Evolutionary conservation across 1,284 basidiomycete genomes (phyloP).

Genomic region (Moesziomyces sp.): DNA sequence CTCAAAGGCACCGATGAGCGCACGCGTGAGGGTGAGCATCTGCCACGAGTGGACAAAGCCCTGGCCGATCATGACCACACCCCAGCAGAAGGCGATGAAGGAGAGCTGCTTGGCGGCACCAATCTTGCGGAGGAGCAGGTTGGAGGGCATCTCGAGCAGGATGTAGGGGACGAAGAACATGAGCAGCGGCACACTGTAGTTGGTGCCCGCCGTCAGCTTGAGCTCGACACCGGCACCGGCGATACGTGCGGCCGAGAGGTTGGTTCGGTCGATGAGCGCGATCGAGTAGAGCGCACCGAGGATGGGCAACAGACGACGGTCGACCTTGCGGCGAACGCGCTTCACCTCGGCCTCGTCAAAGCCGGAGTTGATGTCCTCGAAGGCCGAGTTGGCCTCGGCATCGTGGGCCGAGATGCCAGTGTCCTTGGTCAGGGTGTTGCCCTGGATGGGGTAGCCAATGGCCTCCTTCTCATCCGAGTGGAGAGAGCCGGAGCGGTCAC

Average conservation of each 20-base stretch:
- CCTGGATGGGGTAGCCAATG: slow-evolving; percentile 31
- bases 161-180: slow-evolving; percentile 69
- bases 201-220: slow-evolving; percentile 56
- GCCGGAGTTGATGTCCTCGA: slow-evolving; percentile 50
- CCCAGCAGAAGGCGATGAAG: slow-evolving; percentile 67
- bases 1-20: slow-evolving; percentile 67
- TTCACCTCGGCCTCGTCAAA: slow-evolving; percentile 49
- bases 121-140: slow-evolving; percentile 64
- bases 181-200: slow-evolving; percentile 63
- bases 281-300: slow-evolving; percentile 67
- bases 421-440: slow-evolving; percentile 35
- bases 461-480: slow-evolving; percentile 46
- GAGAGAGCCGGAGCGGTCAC: slow-evolving; percentile 43
- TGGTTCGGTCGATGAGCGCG: slow-evolving; percentile 65
- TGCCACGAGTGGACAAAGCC: slow-evolving; percentile 53
- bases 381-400: slow-evolving; percentile 34
- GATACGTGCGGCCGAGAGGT: slow-evolving; percentile 55
- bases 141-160: slow-evolving; percentile 56
- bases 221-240: slow-evolving; percentile 56
- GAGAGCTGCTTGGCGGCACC: slow-evolving; percentile 68
- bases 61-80: slow-evolving; percentile 68
- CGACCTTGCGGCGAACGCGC: slow-evolving; percentile 63
- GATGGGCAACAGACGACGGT: slow-evolving; percentile 67
- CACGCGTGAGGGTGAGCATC: slow-evolving; percentile 68
- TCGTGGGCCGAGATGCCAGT: slow-evolving; percentile 20